A percentile compares a stretch with the other conserved stretches of the same genome.
Evolutionary conservation across 768 basidiomycete genomes (phyloP).

Genomic region (Tephrocybe sp.): DNA sequence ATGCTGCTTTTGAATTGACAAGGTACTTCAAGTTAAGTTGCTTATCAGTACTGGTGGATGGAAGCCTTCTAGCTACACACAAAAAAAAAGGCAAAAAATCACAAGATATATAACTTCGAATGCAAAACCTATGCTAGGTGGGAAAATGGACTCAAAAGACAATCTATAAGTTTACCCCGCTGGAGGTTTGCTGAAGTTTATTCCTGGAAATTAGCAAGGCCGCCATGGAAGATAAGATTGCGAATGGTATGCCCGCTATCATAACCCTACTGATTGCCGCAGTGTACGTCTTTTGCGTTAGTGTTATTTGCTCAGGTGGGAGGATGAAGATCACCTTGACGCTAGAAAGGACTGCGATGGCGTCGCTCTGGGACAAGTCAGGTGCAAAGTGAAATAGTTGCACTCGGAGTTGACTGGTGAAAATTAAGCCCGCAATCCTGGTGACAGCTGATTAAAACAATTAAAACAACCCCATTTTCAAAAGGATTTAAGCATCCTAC

Average conservation of each 20-base stretch:
- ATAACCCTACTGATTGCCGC: slow-evolving; percentile 4
- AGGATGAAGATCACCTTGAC: slow-evolving; percentile 10
- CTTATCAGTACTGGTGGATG: too few species aligned
- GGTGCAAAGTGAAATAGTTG: background rate
- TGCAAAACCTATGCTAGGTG: too few species aligned
- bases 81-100: too few species aligned
- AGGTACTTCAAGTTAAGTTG: too few species aligned
- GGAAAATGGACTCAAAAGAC: too few species aligned
- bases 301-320: slow-evolving; percentile 1
- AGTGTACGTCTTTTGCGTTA: background rate
- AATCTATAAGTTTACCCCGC: too few species aligned
- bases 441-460: background rate
- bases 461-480: background rate
- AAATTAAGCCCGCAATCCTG: slow-evolving; percentile 9
- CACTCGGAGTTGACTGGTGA: slow-evolving; percentile 8
- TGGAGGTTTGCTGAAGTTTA: background rate
- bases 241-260: slow-evolving; percentile 2
- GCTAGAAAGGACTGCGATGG: slow-evolving; percentile 3
- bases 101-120: too few species aligned
- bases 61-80: too few species aligned
- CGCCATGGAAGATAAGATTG: background rate
- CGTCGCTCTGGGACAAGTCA: background rate
- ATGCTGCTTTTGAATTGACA: too few species aligned
- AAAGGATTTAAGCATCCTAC: slow-evolving; percentile 5
- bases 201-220: slow-evolving; percentile 1